Evolutionary conservation across 192 early-diverging fungal species (phyloP), one percentile per base, ranked within the genome.

Genomic region (Coemansia sp.): DNA sequence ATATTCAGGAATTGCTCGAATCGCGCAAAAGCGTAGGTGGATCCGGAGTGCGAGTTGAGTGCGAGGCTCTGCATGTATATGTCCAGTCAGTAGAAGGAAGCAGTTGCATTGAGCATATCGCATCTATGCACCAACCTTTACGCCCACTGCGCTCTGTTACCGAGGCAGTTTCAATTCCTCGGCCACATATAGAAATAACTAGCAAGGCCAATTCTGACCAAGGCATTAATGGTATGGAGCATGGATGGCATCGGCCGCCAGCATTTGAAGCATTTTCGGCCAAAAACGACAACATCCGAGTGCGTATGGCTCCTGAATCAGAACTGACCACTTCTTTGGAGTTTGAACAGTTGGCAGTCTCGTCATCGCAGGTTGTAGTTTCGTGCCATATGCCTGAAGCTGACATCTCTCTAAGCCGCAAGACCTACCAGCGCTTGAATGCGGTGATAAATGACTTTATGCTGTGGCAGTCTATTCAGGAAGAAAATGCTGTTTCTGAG

Each of bases 311-410:
- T 33, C 70, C 68, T 14, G 75, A 78, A 55, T 64, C 70, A 0
- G 75, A 78, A 45, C 58, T 68, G 20, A 59, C 64, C 12, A 71
- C 70, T 10, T 62, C 75, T 26, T 55, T 72, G n/a, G 70, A 72
- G 43, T 78, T 78, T 59, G 75, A 78, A 48, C 69, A 63, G 5
- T 57, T 61, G 21, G 68, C 76, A 8, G 66, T 79, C 3, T 54
- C 55, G 16, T 61, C 63, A 11, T 79, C 76, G 21, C 65, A 63
- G 3, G 44, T 72, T 20, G 66, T 79, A 9, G 46, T 79, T 8
- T 79, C 76, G 0, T 79, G 76, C 46, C 76, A 79, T 58, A 45
- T 79, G 31, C 76, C 76, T 5, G 76, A 79, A 45, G 54, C 66
- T 13, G 61, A 65, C 30, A 48, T 68, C 13, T 21, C 52, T 16